These are phyloP conservation scores for Kregervanrija pseudodelftensis DNA, from an alignment of 805 yeast genomes.

Conservation along the genomic window DNA sequence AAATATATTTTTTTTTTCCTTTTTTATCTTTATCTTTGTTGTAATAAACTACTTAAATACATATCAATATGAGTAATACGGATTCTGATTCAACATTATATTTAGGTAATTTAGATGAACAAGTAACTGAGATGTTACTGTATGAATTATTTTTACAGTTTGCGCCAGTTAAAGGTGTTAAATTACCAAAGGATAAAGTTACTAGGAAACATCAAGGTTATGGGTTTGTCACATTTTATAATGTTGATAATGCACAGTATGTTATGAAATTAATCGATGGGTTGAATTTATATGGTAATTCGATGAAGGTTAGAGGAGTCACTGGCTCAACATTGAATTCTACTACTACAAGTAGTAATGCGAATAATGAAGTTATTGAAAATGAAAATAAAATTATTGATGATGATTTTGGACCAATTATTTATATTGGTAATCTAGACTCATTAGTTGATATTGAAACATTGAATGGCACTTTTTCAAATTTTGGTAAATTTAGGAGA, in stretches of 20 bases:
- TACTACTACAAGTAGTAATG: not conserved
- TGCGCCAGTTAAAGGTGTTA: conserved; percentile 64
- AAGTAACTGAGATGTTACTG: conserved; percentile 61
- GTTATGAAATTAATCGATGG: conserved; percentile 56
- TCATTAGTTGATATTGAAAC: conserved; percentile 55
- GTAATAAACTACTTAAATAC: too few relatives aligned
- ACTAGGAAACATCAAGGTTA: conserved; percentile 71
- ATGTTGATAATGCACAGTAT: conserved; percentile 60
- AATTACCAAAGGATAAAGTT: conserved; percentile 75
- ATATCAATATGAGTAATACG: not conserved
- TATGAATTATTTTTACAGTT: conserved; percentile 82
- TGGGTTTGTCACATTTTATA: conserved; percentile 74
- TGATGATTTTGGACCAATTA: conserved; percentile 39
- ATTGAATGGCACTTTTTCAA: conserved; percentile 49
- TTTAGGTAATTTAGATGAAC: conserved; percentile 75
- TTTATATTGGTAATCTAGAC: conserved; percentile 56
- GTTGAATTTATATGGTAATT: conserved; percentile 51
- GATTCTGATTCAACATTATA: conserved; percentile 49
- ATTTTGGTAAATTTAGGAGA: conserved; percentile 57
- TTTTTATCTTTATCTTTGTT: too few relatives aligned
- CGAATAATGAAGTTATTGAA: conserved; percentile 8
- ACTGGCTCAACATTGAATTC: conserved; percentile 1
- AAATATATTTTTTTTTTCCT: too few relatives aligned
- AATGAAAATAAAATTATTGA: conserved; percentile 5
- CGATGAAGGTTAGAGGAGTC: conserved; percentile 51